Percentiles rank a stretch among this genome's conserved stretches.
These are phyloP conservation scores for Thalassiosira livingstoniorum DNA, from an alignment of 352 stramenopile genomes.

Conservation along the genomic window DNA sequence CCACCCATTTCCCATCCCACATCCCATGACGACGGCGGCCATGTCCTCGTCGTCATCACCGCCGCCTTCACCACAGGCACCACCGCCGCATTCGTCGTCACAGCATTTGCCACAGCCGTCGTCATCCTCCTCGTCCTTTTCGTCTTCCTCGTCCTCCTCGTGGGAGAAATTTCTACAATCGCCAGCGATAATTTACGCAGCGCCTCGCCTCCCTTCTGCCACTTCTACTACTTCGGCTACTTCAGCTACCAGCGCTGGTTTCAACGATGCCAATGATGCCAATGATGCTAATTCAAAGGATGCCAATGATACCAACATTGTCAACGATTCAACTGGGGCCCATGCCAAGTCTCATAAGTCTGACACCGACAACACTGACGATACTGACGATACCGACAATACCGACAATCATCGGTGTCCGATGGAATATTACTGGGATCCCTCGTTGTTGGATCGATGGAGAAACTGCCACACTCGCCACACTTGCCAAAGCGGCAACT, in stretches of 20 bases:
- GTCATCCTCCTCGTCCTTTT: neutral
- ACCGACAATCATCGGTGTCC: neutral
- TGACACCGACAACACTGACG: neutral
- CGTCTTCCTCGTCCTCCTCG: neutral
- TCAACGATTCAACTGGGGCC: no score
- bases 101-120: neutral
- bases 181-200: conserved; percentile 15
- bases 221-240: neutral
- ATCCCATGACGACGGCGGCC: neutral
- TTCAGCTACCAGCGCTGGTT: no score
- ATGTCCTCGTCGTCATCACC: neutral
- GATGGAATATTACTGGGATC: conserved; percentile 36
- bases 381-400: neutral
- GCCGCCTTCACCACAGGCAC: neutral
- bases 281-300: no score
- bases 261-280: no score
- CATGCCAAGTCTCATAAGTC: no score
- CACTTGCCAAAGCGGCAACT: neutral
- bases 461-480: neutral
- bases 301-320: no score
- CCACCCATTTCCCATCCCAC: neutral
- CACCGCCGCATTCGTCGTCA: neutral
- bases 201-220: neutral
- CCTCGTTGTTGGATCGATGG: conserved; percentile 31
- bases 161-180: conserved; percentile 23